Evolutionary conservation across 2,329 filamentous ascomycete species (phyloP).

Genomic region (Cytospora piceicola): DNA sequence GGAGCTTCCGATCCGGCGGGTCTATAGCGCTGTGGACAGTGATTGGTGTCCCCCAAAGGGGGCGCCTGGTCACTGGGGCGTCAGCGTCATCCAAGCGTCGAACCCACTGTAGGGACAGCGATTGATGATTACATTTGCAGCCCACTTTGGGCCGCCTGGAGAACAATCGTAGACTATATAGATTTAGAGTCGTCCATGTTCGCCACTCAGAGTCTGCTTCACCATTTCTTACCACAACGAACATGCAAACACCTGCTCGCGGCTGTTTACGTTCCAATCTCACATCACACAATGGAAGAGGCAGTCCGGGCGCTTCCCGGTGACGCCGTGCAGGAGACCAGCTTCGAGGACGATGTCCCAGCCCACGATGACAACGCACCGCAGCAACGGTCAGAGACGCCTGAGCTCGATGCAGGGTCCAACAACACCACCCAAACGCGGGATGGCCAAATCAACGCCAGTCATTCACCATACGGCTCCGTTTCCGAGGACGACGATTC

Average conservation of each 20-base stretch:
- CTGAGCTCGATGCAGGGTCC: neutral
- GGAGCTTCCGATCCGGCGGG: slow-evolving; percentile 20
- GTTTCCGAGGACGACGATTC: neutral
- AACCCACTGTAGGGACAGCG: slow-evolving; percentile 2
- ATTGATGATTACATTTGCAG: neutral
- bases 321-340: slow-evolving; percentile 32
- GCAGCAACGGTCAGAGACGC: neutral
- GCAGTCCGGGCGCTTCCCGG: slow-evolving; percentile 23
- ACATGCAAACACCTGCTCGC: neutral
- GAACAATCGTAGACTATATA: neutral
- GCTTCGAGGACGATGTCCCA: slow-evolving; percentile 30
- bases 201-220: neutral
- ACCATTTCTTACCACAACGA: neutral
- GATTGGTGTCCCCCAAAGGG: neutral
- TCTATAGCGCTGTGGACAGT: neutral
- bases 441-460: neutral
- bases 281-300: slow-evolving; percentile 13
- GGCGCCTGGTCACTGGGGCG: neutral
- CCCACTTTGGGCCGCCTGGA: neutral
- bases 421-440: neutral
- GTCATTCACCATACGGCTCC: slow-evolving; percentile 12
- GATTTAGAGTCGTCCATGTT: neutral
- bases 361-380: slow-evolving; percentile 14
- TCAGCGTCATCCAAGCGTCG: neutral
- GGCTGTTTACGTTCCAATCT: neutral